Evolutionary conservation across 768 basidiomycete genomes (phyloP), one percentile per base, ranked within the genome.

Genomic region (Rhodotorula sphaerocarpa): DNA sequence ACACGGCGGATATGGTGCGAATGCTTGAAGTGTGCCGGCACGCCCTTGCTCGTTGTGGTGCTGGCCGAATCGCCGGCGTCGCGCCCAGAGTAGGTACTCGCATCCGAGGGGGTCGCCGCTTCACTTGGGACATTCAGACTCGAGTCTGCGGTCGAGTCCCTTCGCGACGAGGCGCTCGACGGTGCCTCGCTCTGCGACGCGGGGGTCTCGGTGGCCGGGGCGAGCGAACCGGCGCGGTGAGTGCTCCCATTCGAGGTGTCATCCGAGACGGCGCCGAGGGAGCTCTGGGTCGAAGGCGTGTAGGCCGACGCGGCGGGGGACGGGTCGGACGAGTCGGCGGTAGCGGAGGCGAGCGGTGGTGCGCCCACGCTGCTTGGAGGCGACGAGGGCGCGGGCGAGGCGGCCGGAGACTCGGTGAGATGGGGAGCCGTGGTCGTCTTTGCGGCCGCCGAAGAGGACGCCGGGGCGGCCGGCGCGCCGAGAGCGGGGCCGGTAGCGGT

Each of bases 1-100:
- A 66, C 68, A 41, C 64, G 65, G 28, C 57, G 45, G 58, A 70
- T 66, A 45, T 50, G 55, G 52, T 59, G 51, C 12, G 55, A 57
- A 20, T 46, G 39, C 4, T 20, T 27, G 33, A 66, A 34, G 25
- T 39, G 50, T 27, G 59, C 51, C 27, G 53, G 28, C 28, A 50
- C 18, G 4, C 57, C 48, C 2, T 33, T 50, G 1, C 10, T 33
- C 7, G 44, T 47, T 9, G 43, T n/a, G 20, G 10, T 23, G 6
- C 27, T 33, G 21, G 42, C n/a, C 43, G 57, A 56, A 3, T 43
- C 46, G 12, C 28, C 31, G 30, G 54, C 50, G 14, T 33, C 47
- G 31, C 23, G 27, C 7, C 39, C 52, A 25, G 52, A 33, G n/a
- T 41, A 39, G 25, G 50, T 23, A 20, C 46, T 51, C 21, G 46